These are phyloP conservation scores for Asterochloris sp. DNA, from an alignment of 139 green algal species.

Conservation along the genomic window DNA sequence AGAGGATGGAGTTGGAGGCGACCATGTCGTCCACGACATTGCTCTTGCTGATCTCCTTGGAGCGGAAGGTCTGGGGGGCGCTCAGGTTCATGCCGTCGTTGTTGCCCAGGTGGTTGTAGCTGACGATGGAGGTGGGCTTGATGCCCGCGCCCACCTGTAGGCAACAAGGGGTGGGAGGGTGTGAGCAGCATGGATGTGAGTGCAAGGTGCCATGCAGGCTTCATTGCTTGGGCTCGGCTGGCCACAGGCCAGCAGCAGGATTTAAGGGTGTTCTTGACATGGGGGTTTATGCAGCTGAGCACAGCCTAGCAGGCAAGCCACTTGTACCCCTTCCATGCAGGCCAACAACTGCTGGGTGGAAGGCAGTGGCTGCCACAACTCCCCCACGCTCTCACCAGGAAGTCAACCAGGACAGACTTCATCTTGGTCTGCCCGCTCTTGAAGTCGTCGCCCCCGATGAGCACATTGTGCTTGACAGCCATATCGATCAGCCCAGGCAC, in stretches of 20 bases:
- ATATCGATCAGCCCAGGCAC: conserved; percentile 84
- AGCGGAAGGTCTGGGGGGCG: conserved; percentile 88
- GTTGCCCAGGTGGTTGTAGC: conserved; percentile 99
- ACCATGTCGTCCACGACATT: conserved; percentile 99
- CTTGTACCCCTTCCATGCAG: too few relatives aligned
- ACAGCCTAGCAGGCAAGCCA: too few relatives aligned
- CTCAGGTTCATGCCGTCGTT: conserved; percentile 98
- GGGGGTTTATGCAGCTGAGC: too few relatives aligned
- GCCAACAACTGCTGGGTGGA: too few relatives aligned
- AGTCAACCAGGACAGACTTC: conserved; percentile 98
- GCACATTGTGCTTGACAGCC: conserved; percentile 66
- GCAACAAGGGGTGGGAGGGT: too few relatives aligned
- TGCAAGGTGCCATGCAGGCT: too few relatives aligned
- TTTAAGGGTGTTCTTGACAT: too few relatives aligned
- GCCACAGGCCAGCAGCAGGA: too few relatives aligned
- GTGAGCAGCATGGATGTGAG: too few relatives aligned
- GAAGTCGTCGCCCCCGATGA: conserved; percentile 99
- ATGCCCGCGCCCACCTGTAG: conserved; percentile 85
- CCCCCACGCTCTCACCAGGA: conserved; percentile 24
- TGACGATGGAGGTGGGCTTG: conserved; percentile 97
- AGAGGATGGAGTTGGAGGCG: conserved; percentile 89
- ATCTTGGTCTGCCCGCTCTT: conserved; percentile 98
- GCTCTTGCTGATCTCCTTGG: conserved; percentile 90
- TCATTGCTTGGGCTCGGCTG: too few relatives aligned
- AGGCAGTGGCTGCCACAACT: too few relatives aligned